phyloP scores from a whole-genome alignment of 2,329 filamentous ascomycete genomes.

The Ustulina deusta region DNA sequence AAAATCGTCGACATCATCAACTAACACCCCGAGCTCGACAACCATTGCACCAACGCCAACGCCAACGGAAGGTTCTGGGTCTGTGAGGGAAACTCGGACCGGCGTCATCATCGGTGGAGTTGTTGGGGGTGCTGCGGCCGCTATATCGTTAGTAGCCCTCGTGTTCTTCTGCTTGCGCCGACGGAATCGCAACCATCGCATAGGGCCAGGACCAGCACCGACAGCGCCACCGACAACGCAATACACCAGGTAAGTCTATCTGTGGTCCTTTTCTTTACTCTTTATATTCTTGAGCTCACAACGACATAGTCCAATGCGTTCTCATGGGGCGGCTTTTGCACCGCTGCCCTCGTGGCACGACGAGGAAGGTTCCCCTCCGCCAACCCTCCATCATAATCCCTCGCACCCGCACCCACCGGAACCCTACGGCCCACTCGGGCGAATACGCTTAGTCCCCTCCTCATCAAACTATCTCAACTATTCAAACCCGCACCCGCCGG shows the following conservation, averaged over 20 bases:
- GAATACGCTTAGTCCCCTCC: conserved; percentile 13
- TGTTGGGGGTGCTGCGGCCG: conserved; percentile 63
- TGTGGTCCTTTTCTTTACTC: not conserved
- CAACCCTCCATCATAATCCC: conserved; percentile 26
- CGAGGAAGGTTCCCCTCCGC: conserved; percentile 44
- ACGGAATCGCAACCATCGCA: conserved; percentile 56
- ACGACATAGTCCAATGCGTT: conserved; percentile 45
- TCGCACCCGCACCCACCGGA: conserved; percentile 35
- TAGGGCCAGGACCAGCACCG: conserved; percentile 56
- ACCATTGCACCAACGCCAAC: conserved; percentile 22
- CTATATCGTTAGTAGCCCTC: conserved; percentile 56
- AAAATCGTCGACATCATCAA: conserved; percentile 35
- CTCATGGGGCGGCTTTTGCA: conserved; percentile 55
- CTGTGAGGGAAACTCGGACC: conserved; percentile 45
- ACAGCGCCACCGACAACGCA: conserved; percentile 51
- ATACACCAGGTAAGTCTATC: conserved; percentile 57
- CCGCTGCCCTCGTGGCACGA: conserved; percentile 53
- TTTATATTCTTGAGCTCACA: conserved; percentile 15
- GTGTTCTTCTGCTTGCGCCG: conserved; percentile 58
- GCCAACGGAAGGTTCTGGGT: not conserved
- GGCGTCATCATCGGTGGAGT: conserved; percentile 67
- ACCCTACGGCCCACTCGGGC: conserved; percentile 39
- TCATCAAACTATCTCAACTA: conserved; percentile 26
- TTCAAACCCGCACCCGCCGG: conserved; percentile 30
- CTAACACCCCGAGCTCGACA: conserved; percentile 25